Percentiles rank a stretch among this genome's conserved stretches.
Conservation (phyloP, 345 rosid genomes). For the Rhizophora mangle region DNA sequence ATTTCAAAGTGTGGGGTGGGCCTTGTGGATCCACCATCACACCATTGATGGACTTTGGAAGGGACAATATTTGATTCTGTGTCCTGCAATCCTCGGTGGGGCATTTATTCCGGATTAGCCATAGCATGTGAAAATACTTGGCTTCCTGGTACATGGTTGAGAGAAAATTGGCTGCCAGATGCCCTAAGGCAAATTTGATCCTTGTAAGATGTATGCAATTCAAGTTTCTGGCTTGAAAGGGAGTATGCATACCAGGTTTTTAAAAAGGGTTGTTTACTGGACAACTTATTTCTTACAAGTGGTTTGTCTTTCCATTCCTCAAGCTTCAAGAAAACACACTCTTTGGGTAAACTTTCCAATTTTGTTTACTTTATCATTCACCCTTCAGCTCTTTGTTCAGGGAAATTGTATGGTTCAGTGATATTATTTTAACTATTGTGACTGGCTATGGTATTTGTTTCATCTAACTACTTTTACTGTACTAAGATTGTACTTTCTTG, state of each 20-base stretch:
- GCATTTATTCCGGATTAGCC: not conserved
- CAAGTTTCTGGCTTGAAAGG: too few relatives aligned
- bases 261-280: too few relatives aligned
- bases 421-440: not conserved
- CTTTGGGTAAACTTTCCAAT: not conserved
- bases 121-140: not conserved
- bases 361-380: too few relatives aligned
- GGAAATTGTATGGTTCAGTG: not conserved
- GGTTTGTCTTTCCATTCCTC: not conserved
- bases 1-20: not conserved
- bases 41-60: too few relatives aligned
- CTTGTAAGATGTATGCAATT: too few relatives aligned
- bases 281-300: too few relatives aligned
- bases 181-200: too few relatives aligned
- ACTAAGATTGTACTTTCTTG: too few relatives aligned
- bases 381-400: not conserved
- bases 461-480: too few relatives aligned
- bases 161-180: not conserved
- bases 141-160: too few relatives aligned
- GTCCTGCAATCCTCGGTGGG: not conserved
- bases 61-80: not conserved
- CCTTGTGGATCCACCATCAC: not conserved
- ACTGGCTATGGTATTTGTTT: too few relatives aligned
- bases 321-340: not conserved
- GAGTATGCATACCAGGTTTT: too few relatives aligned